phyloP scores from a whole-genome alignment of 345 rosid genomes.

The Gossypium raimondii region DNA sequence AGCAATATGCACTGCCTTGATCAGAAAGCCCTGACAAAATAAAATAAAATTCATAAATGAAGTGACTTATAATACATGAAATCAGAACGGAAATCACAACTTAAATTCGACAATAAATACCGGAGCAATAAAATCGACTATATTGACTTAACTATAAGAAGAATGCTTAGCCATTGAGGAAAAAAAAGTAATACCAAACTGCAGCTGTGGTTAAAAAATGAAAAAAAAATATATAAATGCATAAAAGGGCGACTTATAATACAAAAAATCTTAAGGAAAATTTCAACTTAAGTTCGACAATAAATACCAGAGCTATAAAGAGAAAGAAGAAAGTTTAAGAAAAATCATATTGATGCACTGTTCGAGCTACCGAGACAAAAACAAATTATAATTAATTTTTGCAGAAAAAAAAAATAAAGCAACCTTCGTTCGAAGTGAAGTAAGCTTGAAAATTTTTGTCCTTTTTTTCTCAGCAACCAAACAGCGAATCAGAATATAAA shows the following conservation, averaged over 20 bases:
- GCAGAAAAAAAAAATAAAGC: neutral
- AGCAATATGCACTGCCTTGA: neutral
- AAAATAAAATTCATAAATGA: neutral
- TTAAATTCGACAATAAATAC: neutral
- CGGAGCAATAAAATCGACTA: too few relatives aligned
- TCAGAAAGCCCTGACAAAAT: neutral
- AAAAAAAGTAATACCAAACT: neutral
- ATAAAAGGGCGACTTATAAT: neutral
- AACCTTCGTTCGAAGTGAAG: neutral
- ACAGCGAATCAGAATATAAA: neutral
- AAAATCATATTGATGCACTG: neutral
- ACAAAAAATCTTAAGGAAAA: neutral
- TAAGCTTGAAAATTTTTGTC: neutral
- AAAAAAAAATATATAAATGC: neutral
- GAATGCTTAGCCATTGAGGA: neutral
- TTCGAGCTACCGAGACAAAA: neutral
- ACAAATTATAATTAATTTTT: neutral
- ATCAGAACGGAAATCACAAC: neutral
- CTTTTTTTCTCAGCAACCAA: slow-evolving; percentile 3
- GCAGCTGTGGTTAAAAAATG: neutral
- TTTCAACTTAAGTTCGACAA: neutral
- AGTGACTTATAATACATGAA: neutral
- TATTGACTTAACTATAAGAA: neutral
- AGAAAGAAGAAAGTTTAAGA: neutral
- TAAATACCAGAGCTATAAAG: neutral